Conservation (phyloP, 2,329 filamentous ascomycete genomes). For the Emmonsia crescens region DNA sequence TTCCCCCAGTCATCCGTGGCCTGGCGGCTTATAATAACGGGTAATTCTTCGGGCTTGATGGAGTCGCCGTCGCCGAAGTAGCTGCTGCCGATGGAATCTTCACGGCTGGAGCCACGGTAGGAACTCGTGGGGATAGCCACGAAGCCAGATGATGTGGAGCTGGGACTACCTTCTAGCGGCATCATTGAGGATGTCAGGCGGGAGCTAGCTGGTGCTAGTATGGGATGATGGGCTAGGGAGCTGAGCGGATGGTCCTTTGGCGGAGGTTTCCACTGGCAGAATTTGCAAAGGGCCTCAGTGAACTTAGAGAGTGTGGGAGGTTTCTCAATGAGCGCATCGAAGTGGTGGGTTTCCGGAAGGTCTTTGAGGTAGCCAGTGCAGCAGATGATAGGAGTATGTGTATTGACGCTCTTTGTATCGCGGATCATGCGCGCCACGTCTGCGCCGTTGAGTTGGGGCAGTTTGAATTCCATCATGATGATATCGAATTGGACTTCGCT, state of each 20-base stretch:
- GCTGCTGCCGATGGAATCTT: constrained; percentile 73
- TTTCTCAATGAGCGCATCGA: constrained; percentile 91
- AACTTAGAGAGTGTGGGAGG: constrained; percentile 88
- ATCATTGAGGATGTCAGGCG: constrained; percentile 46
- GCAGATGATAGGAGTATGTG: constrained; percentile 86
- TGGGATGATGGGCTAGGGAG: constrained; percentile 39
- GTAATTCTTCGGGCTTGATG: constrained; percentile 64
- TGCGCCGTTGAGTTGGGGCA: constrained; percentile 87
- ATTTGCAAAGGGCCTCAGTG: constrained; percentile 71
- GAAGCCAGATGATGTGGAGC: constrained; percentile 62
- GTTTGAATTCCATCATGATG: constrained; percentile 94
- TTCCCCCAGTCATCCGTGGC: constrained; percentile 50
- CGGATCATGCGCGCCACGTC: constrained; percentile 97
- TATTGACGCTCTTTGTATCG: constrained; percentile 90
- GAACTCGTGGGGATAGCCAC: constrained; percentile 60
- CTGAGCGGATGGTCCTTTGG: constrained; percentile 51
- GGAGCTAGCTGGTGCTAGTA: constrained; percentile 40
- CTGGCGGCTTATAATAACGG: constrained; percentile 64
- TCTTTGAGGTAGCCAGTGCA: constrained; percentile 98
- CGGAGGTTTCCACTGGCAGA: constrained; percentile 90
- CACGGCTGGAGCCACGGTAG: constrained; percentile 67
- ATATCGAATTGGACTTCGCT: constrained; percentile 98
- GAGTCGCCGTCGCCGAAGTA: constrained; percentile 80
- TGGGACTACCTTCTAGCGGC: constrained; percentile 67
- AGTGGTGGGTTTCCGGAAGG: constrained; percentile 86